Evolutionary conservation across 2,329 filamentous ascomycete genomes (phyloP).

Genomic region (Thermoascus crustaceus): DNA sequence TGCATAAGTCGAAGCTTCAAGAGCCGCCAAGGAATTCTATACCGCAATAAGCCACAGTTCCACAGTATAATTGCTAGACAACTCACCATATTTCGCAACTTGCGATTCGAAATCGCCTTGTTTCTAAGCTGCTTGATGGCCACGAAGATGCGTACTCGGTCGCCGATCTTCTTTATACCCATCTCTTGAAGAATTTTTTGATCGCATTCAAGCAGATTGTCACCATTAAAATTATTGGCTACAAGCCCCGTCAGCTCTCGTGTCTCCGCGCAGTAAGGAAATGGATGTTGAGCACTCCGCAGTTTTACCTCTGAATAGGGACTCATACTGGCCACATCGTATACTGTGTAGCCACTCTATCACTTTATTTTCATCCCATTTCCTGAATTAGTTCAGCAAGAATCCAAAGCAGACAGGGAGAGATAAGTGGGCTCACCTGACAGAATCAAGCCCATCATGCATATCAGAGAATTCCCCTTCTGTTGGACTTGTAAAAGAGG

Average conservation of each 20-base stretch:
- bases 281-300: background rate
- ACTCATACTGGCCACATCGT: constrained; percentile 89
- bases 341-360: constrained; percentile 85
- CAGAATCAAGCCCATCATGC: constrained; percentile 63
- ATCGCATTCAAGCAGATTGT: constrained; percentile 94
- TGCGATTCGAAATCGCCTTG: constrained; percentile 66
- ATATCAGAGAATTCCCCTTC: constrained; percentile 85
- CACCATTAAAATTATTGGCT: constrained; percentile 93
- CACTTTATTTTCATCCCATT: constrained; percentile 81
- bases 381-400: constrained; percentile 25
- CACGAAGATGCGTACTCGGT: constrained; percentile 83
- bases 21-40: constrained; percentile 73
- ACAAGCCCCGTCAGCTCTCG: constrained; percentile 13
- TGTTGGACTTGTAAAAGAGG: constrained; percentile 67
- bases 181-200: constrained; percentile 95
- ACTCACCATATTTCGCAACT: constrained; percentile 76
- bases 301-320: constrained; percentile 63
- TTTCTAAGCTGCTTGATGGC: constrained; percentile 76
- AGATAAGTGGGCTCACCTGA: constrained; percentile 48
- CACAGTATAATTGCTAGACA: background rate
- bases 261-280: background rate
- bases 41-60: constrained; percentile 10
- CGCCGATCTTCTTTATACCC: constrained; percentile 95
- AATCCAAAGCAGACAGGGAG: background rate
- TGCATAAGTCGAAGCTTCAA: constrained; percentile 58